A percentile compares a stretch with the other conserved stretches of the same genome.
These are phyloP conservation scores for Calonectria pseudoreteaudii DNA, from an alignment of 2,329 filamentous ascomycete genomes.

Conservation along the genomic window DNA sequence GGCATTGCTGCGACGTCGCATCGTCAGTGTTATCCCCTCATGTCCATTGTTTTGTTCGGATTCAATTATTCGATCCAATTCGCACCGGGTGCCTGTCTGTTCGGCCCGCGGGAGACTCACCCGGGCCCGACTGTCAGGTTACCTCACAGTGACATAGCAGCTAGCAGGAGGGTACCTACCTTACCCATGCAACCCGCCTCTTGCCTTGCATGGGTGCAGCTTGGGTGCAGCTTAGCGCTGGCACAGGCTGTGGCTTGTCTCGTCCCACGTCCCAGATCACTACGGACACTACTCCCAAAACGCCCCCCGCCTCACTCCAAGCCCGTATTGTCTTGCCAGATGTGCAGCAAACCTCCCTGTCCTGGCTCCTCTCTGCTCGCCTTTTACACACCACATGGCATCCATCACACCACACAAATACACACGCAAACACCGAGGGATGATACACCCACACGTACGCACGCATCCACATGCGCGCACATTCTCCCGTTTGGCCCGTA, in stretches of 20 bases:
- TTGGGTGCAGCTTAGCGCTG: background rate
- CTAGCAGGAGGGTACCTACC: constrained; percentile 7
- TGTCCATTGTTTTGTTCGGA: background rate
- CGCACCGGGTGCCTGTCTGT: background rate
- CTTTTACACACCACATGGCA: constrained; percentile 1
- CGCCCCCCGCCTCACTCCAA: too few relatives aligned
- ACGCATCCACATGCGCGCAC: background rate
- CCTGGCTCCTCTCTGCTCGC: background rate
- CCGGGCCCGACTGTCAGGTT: constrained; percentile 30
- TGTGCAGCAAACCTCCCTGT: background rate
- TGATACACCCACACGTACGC: background rate
- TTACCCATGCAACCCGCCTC: background rate
- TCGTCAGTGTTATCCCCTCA: constrained; percentile 7
- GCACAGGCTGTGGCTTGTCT: constrained; percentile 5
- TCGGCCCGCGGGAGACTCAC: constrained; percentile 9
- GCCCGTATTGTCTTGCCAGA: background rate
- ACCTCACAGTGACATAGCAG: constrained; percentile 21
- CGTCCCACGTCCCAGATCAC: background rate
- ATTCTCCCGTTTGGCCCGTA: background rate
- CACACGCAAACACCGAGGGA: background rate
- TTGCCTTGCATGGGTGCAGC: background rate
- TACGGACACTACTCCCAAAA: background rate
- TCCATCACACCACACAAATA: constrained; percentile 2
- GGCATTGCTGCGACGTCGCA: constrained; percentile 1
- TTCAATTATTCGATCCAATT: background rate